Evolutionary conservation across 2,329 filamentous ascomycete species (phyloP).

Genomic region (Neofusicoccum sp.): DNA sequence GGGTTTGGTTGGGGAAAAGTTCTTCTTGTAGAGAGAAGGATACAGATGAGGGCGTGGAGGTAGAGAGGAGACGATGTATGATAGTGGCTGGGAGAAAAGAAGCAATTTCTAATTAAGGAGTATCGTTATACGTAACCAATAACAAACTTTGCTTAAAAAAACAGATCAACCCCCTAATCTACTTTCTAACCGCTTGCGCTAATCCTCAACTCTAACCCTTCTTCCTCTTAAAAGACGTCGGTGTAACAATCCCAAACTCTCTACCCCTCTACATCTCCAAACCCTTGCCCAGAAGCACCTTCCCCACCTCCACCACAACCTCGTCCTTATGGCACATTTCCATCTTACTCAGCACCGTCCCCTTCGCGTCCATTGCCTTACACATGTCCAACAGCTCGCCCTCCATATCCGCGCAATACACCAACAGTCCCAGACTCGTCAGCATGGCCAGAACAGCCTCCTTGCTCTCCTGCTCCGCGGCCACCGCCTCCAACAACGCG

Average conservation of each 20-base stretch:
- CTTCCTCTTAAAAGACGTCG: not conserved
- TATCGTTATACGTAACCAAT: too few species aligned
- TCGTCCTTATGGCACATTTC: slow-evolving; percentile 8
- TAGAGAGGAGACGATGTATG: not conserved
- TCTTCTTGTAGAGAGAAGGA: too few species aligned
- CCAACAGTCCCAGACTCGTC: slow-evolving; percentile 71
- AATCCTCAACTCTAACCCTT: not conserved
- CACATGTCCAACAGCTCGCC: slow-evolving; percentile 81
- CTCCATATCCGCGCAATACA: slow-evolving; percentile 66
- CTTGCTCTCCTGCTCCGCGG: slow-evolving; percentile 46
- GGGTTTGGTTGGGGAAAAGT: not conserved
- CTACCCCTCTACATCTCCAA: slow-evolving; percentile 5
- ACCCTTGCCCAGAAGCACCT: slow-evolving; percentile 15
- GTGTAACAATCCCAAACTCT: not conserved
- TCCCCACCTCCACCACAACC: slow-evolving; percentile 11
- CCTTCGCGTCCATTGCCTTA: slow-evolving; percentile 67
- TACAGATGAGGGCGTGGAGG: not conserved
- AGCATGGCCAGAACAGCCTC: slow-evolving; percentile 78
- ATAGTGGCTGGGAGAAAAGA: not conserved
- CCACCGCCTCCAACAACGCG: slow-evolving; percentile 73
- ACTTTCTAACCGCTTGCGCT: too few species aligned
- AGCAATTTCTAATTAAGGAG: too few species aligned
- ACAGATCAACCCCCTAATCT: too few species aligned
- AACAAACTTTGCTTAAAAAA: too few species aligned
- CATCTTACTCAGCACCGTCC: slow-evolving; percentile 8